These are phyloP conservation scores for Sporisorium reilianum DNA, from an alignment of 1,284 basidiomycete species.

Conservation along the genomic window DNA sequence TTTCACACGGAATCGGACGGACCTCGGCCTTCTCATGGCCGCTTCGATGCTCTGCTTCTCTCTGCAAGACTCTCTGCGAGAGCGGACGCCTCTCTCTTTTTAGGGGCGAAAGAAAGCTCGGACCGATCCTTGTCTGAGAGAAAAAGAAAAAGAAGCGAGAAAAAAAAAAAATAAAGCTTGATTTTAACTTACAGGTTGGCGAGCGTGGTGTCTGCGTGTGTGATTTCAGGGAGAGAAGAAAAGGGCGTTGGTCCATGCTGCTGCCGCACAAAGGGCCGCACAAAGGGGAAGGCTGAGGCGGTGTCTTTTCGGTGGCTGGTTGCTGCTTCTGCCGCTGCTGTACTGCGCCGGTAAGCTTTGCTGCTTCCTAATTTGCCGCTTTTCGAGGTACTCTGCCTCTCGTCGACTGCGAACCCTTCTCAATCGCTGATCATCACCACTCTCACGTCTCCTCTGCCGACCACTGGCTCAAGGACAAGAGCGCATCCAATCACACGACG, in stretches of 20 bases:
- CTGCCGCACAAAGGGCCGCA: neutral
- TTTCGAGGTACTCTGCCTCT: too few relatives aligned
- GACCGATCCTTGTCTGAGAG: neutral
- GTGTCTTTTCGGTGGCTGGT: neutral
- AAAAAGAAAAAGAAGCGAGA: neutral
- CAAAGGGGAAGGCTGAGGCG: constrained; percentile 3
- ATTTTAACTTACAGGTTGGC: neutral
- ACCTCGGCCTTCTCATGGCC: neutral
- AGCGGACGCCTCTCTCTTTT: too few relatives aligned
- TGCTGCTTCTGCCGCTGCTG: neutral
- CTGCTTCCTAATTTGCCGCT: too few relatives aligned
- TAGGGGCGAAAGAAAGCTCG: constrained; percentile 2
- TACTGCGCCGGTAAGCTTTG: neutral
- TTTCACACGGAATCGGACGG: too few relatives aligned
- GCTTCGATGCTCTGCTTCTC: neutral
- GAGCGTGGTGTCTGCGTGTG: neutral
- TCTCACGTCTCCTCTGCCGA: too few relatives aligned
- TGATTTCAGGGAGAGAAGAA: constrained; percentile 8
- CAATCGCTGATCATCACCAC: too few relatives aligned
- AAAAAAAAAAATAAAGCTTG: neutral
- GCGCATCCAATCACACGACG: too few relatives aligned
- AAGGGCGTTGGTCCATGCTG: constrained; percentile 2
- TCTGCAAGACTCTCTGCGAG: too few relatives aligned
- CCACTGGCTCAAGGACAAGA: too few relatives aligned
- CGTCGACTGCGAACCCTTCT: neutral